Evolutionary conservation across 176 grass and related monocot species (phyloP), one percentile per base, ranked within the genome.

Genomic region (Zoysia japonica): DNA sequence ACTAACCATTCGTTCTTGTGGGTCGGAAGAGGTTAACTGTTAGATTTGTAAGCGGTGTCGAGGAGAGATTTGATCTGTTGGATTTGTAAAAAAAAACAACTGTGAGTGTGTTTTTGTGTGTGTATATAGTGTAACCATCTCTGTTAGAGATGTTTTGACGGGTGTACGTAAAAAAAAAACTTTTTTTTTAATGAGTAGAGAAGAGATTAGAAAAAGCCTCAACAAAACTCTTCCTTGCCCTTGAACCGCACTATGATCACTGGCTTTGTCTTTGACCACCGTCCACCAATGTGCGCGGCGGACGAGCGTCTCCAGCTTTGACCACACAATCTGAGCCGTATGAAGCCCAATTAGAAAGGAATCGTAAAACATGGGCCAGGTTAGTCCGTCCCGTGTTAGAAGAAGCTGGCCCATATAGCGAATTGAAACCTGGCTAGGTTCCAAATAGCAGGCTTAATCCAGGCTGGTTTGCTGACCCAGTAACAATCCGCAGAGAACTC

Each of bases 241-340:
- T 81, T 90, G 83, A 90, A 92, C 60, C 77, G 44, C 14, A 96
- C 93, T 0, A 45, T 57, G 47, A 96, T 96, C 93, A 92, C 28
- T 92, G 6, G 93, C 90, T 79, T 96, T 96, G 67, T 96, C 93
- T 74, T 74, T 74, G 71, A 74, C 59, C 59, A 60, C 14, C 14
- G 7, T 28, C 28, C 28, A 28, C 28, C 28, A 54, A 55, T 17
- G 17, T 19, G 55, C 11, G 59, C 3, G 59, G 3, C 6, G 20
- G 59, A 11, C 6, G 59, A 17, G 54, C 52, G n/a, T 3, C 20
- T 61, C 9, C 20, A 11, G 5, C 4, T 61, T 61, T 35, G n/a
- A 61, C 7, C 4, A 4, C 9, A 59, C 7, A 3, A 59, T 0
- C 56, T 28, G 56, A 9, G 19, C 59, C 59, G 9, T 11, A 0